A percentile compares a stretch with the other conserved stretches of the same genome.
Conservation (phyloP, 31 red algal genomes). For the Porphyra umbilicalis region DNA sequence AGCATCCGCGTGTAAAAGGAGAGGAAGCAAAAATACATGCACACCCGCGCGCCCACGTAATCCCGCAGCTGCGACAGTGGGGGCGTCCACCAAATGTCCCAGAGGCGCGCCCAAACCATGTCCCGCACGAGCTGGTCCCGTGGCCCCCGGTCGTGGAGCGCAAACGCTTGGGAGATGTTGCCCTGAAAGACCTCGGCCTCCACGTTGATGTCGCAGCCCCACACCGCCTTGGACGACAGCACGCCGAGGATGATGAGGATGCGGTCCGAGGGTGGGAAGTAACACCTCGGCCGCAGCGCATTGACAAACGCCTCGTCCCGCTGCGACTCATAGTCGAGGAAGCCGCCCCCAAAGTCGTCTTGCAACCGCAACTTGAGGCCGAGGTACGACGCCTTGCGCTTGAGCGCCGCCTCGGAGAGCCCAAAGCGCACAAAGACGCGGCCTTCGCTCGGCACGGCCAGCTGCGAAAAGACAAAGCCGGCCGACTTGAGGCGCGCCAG, state of each 20-base stretch:
- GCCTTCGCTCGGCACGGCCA: conserved; percentile 35
- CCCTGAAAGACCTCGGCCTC: conserved; percentile 23
- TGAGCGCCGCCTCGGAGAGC: conserved; percentile 32
- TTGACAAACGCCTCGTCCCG: conserved; percentile 47
- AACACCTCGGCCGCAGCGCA: conserved; percentile 7
- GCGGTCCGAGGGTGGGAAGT: conserved; percentile 61
- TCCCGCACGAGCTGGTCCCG: conserved; percentile 17
- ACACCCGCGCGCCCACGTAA: conserved; percentile 66
- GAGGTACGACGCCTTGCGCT: conserved; percentile 36
- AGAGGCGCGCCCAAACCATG: conserved; percentile 28
- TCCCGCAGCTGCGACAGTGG: conserved; percentile 56
- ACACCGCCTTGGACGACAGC: conserved; percentile 60
- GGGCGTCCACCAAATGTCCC: conserved; percentile 26
- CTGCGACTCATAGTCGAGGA: conserved; percentile 22
- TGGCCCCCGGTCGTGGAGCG: conserved; percentile 30
- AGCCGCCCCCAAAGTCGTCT: conserved; percentile 52
- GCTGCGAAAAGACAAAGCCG: conserved; percentile 72
- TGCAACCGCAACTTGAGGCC: conserved; percentile 38
- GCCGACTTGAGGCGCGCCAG: conserved; percentile 48
- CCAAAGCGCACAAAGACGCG: conserved; percentile 48
- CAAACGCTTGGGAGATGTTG: conserved; percentile 45
- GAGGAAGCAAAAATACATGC: conserved; percentile 71
- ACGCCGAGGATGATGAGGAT: conserved; percentile 30
- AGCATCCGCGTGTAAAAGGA: conserved; percentile 49
- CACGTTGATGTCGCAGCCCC: conserved; percentile 76